Evolutionary conservation across 2,329 filamentous ascomycete genomes (phyloP).

Genomic region (Fusarium pseudonygamai): DNA sequence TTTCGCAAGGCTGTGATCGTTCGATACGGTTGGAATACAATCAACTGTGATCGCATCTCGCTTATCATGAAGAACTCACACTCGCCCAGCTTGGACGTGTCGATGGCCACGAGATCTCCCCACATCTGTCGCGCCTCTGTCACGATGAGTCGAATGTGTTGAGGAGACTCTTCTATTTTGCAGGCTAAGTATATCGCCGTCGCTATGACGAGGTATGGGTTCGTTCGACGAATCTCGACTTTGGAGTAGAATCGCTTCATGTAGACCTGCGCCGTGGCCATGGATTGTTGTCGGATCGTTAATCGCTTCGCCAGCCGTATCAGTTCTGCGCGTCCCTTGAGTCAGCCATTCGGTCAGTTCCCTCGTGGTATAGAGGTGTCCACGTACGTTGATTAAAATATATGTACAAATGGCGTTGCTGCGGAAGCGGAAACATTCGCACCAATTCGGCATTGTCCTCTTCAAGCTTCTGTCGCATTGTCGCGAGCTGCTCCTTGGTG

Average conservation of each 20-base stretch:
- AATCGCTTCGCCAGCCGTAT: conserved; percentile 85
- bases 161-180: conserved; percentile 97
- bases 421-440: conserved; percentile 83
- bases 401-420: conserved; percentile 83
- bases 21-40: conserved; percentile 90
- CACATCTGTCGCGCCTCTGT: conserved; percentile 86
- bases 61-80: conserved; percentile 94
- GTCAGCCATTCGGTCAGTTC: conserved; percentile 1
- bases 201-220: conserved; percentile 91
- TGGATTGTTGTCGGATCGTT: conserved; percentile 85
- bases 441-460: conserved; percentile 79
- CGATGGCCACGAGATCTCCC: conserved; percentile 79
- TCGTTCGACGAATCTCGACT: conserved; percentile 90
- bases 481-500: conserved; percentile 79
- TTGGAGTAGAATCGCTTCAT: conserved; percentile 92
- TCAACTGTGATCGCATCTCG: conserved; percentile 89
- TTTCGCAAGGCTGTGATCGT: conserved; percentile 76
- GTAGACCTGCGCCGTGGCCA: conserved; percentile 95
- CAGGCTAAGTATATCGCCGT: conserved; percentile 95
- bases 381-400: conserved; percentile 88
- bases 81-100: conserved; percentile 87
- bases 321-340: conserved; percentile 65
- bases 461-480: conserved; percentile 79
- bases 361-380: background rate
- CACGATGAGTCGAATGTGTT: conserved; percentile 92